Evolutionary conservation across 1,139 yeast species (phyloP), one percentile per base, ranked within the genome.

Genomic region (Debaryomycetaceae sp.): DNA sequence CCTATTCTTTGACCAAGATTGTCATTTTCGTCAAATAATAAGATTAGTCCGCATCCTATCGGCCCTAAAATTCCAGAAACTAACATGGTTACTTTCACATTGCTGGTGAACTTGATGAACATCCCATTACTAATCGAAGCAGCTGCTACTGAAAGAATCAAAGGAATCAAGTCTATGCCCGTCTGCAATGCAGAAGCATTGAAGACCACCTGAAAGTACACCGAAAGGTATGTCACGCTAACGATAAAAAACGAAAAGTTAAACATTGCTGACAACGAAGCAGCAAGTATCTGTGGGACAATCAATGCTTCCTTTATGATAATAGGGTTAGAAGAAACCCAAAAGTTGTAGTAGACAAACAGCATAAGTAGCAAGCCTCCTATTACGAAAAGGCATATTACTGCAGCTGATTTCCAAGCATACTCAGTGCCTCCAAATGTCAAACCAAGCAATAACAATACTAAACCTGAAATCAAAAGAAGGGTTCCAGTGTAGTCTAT

Each of bases 131-230:
- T 37, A 1, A 77, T 61, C 1, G 84, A 73, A 1, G 78, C 50
- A 5, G 81, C 37, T 5, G 83, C 72, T 5, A 81, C 75, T 1
- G 83, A 63, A 31, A 84, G 58, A 38, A 83, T 72, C 51, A 74
- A 52, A 1, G 88, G 85, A 30, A 84, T 60, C 50, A 81, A 58
- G 50, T 77, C 77, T 37, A 83, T 64, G 34, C 89, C 87, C 0
- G 88, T 78, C 47, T 72, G 68, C 67, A 79, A 74, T 1, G 88
- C 78, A 20, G 68, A 54, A 23, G 72, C 73, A 43, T 69, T 65
- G 46, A 66, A 66, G 27, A 76, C 72, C 14, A 80, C 76, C 59
- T 83, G 87, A 60, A 81, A 81, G 55, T 76, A 81, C 22, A 80
- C 67, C 5, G 85, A 72, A 40, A 80, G 57, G 53, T 72, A 81